Conservation (phyloP, 129 eudicot species). For the Scalesia atractyloides region DNA sequence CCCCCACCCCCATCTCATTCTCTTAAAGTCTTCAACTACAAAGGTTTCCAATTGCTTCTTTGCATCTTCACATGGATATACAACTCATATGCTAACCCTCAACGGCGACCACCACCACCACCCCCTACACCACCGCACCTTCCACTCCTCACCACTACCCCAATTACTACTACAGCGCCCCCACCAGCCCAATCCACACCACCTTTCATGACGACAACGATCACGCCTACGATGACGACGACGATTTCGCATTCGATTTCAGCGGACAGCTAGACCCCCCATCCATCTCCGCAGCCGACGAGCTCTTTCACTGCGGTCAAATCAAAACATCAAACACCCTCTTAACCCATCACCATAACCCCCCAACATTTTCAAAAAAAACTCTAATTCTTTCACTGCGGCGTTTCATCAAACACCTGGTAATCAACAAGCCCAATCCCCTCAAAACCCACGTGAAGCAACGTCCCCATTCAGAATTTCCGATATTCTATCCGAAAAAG, state of each 20-base stretch:
- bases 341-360: constrained; percentile 9
- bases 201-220: not conserved
- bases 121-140: constrained; percentile 53
- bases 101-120: constrained; percentile 37
- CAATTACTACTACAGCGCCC: constrained; percentile 51
- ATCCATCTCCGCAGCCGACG: constrained; percentile 78
- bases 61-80: constrained; percentile 33
- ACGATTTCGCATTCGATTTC: constrained; percentile 67
- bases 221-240: not conserved
- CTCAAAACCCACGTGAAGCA: constrained; percentile 29
- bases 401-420: constrained; percentile 39
- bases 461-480: constrained; percentile 28
- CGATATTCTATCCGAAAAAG: constrained; percentile 27
- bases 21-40: not conserved
- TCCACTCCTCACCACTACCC: constrained; percentile 50
- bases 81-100: constrained; percentile 38
- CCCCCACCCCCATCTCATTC: not conserved
- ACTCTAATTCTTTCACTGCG: constrained; percentile 42
- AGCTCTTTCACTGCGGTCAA: constrained; percentile 75
- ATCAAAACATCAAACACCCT: constrained; percentile 60
- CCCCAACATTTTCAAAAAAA: constrained; percentile 15
- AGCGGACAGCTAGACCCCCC: constrained; percentile 47
- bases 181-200: constrained; percentile 50
- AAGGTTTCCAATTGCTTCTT: not conserved
- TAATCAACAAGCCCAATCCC: constrained; percentile 7